phyloP scores from a whole-genome alignment of 176 grass and related monocot species.

The Ensete glaucum region DNA sequence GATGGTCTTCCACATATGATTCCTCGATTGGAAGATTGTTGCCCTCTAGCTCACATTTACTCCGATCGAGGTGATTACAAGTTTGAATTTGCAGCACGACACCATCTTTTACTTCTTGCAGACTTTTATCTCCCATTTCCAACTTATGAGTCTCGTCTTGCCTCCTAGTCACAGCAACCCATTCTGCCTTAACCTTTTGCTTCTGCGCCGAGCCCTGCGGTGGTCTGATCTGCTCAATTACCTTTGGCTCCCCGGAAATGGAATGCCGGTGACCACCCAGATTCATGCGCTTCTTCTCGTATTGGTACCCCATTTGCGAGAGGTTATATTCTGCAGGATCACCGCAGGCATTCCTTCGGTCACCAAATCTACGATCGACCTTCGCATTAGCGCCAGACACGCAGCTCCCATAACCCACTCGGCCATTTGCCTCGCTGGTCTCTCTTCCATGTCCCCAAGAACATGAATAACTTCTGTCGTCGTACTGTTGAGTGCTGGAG shows the following conservation, averaged over 20 bases:
- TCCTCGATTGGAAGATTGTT: background rate
- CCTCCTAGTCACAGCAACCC: conserved; percentile 30
- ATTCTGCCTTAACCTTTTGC: conserved; percentile 21
- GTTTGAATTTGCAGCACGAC: background rate
- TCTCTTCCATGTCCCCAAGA: background rate
- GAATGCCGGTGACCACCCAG: conserved; percentile 13
- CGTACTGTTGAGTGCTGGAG: background rate
- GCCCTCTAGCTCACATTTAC: background rate
- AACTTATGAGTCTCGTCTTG: conserved; percentile 10
- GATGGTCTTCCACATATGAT: background rate
- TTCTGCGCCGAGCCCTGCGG: background rate
- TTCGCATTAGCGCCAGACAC: too few species aligned
- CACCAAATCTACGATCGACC: too few species aligned
- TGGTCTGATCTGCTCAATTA: background rate
- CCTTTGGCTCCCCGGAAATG: too few species aligned
- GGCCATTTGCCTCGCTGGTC: background rate
- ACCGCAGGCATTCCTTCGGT: background rate
- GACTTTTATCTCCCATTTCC: conserved; percentile 5
- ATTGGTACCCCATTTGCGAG: background rate
- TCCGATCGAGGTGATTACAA: background rate
- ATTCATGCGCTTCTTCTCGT: background rate
- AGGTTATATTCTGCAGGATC: background rate
- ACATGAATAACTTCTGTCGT: background rate
- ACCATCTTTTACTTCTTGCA: conserved; percentile 21
- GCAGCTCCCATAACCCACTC: background rate